Conservation (phyloP, 2,329 filamentous ascomycete species). For the Phialophora tarda region DNA sequence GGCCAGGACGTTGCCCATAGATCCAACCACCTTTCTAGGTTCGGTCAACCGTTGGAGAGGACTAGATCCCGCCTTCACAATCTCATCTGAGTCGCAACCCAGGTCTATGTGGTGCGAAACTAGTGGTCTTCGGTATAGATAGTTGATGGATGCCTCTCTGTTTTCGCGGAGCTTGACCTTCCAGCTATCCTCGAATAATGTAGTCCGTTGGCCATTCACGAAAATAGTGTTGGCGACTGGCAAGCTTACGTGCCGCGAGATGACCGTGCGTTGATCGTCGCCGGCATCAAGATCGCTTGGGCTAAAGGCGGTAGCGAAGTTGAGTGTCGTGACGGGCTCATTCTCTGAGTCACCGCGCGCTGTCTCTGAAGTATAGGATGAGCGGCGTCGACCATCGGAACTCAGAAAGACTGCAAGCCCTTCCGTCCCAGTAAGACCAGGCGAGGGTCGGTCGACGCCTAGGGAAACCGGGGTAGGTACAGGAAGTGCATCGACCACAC, state of each 20-base stretch:
- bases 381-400: neutral
- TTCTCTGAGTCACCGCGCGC: neutral
- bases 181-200: slow-evolving; percentile 36
- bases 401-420: slow-evolving; percentile 35
- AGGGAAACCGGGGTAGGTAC: neutral
- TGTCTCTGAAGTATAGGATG: neutral
- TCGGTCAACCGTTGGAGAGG: slow-evolving; percentile 33
- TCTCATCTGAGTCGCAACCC: slow-evolving; percentile 5
- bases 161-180: neutral
- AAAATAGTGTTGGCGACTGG: slow-evolving; percentile 39
- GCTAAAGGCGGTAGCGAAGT: slow-evolving; percentile 9
- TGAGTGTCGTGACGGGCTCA: neutral
- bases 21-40: slow-evolving; percentile 31
- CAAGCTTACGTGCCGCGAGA: slow-evolving; percentile 18
- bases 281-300: neutral
- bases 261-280: neutral
- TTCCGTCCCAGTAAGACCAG: slow-evolving; percentile 19
- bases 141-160: neutral
- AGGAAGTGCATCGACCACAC: slow-evolving; percentile 37
- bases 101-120: slow-evolving; percentile 15
- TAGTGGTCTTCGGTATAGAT: slow-evolving; percentile 12
- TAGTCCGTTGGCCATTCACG: slow-evolving; percentile 35
- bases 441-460: neutral
- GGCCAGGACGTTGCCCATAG: slow-evolving; percentile 40
- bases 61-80: slow-evolving; percentile 15